These are phyloP conservation scores for Talaromyces sp. DNA, from an alignment of 2,329 filamentous ascomycete genomes.

Conservation along the genomic window DNA sequence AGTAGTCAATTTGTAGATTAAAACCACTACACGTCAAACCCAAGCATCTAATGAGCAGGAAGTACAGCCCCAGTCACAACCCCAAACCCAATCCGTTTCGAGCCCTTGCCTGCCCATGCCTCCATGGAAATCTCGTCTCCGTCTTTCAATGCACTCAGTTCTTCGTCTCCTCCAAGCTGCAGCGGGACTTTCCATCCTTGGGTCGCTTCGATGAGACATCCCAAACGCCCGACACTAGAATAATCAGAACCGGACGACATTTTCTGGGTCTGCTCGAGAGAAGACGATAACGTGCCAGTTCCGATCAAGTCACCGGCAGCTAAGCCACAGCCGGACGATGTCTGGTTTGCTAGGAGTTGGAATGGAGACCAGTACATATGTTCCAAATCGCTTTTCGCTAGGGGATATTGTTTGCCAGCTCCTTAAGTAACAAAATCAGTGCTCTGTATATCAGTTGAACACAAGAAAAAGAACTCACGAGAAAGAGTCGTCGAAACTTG, in stretches of 20 bases:
- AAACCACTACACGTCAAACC: too few relatives aligned
- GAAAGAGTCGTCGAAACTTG: neutral
- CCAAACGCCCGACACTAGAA: neutral
- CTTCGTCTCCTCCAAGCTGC: neutral
- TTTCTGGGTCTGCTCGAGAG: neutral
- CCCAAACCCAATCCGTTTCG: neutral
- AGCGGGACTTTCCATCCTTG: neutral
- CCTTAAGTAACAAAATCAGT: neutral
- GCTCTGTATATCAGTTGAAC: too few relatives aligned
- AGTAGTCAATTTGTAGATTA: too few relatives aligned
- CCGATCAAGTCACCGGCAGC: constrained; percentile 27
- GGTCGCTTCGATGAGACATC: neutral
- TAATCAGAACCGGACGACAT: neutral
- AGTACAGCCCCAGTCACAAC: neutral
- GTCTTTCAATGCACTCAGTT: neutral
- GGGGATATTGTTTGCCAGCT: neutral
- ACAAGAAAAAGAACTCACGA: neutral
- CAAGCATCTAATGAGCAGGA: neutral
- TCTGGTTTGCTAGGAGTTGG: constrained; percentile 27
- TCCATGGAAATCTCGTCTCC: neutral
- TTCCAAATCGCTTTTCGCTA: neutral
- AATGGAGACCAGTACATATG: constrained; percentile 21
- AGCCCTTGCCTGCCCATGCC: neutral
- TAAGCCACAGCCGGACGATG: constrained; percentile 24
- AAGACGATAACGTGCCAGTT: constrained; percentile 22